Evolutionary conservation across 2,329 filamentous ascomycete species (phyloP).

Genomic region (Sclerotiophoma versabilis): DNA sequence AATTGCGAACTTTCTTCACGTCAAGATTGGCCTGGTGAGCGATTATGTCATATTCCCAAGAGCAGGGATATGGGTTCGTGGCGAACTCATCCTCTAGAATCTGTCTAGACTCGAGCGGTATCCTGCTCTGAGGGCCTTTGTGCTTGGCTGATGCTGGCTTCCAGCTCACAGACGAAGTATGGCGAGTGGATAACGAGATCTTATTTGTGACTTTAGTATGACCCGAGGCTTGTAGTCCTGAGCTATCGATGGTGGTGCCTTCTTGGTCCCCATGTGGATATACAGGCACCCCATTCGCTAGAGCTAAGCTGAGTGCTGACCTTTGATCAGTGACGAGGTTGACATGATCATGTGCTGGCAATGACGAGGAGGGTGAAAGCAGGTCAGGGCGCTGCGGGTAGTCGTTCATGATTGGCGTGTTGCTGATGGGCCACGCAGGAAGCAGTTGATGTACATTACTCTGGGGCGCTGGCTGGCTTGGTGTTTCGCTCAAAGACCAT

Average conservation of each 20-base stretch:
- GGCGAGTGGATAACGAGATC: slow-evolving; percentile 16
- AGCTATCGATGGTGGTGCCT: neutral
- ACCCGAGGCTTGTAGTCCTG: neutral
- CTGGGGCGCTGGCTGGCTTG: neutral
- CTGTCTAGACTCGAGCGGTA: slow-evolving; percentile 41
- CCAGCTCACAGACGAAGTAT: slow-evolving; percentile 24
- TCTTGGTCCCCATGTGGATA: neutral
- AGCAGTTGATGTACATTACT: neutral
- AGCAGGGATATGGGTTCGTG: slow-evolving; percentile 45
- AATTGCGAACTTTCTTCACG: slow-evolving; percentile 45
- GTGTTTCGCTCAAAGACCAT: neutral
- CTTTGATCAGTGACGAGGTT: neutral
- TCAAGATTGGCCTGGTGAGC: slow-evolving; percentile 47
- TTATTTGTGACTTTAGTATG: neutral
- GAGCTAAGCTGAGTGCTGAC: neutral
- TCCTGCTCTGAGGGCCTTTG: slow-evolving; percentile 41
- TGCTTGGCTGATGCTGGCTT: slow-evolving; percentile 45
- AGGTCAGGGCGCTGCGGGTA: neutral
- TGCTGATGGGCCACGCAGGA: neutral
- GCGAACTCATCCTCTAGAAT: slow-evolving; percentile 47
- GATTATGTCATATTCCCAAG: slow-evolving; percentile 48
- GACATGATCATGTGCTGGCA: neutral
- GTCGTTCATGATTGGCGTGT: neutral
- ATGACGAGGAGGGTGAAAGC: slow-evolving; percentile 3
- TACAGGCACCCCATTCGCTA: neutral